These are phyloP conservation scores for Lycium ferocissimum DNA, from an alignment of 257 asterid genomes.

Conservation along the genomic window DNA sequence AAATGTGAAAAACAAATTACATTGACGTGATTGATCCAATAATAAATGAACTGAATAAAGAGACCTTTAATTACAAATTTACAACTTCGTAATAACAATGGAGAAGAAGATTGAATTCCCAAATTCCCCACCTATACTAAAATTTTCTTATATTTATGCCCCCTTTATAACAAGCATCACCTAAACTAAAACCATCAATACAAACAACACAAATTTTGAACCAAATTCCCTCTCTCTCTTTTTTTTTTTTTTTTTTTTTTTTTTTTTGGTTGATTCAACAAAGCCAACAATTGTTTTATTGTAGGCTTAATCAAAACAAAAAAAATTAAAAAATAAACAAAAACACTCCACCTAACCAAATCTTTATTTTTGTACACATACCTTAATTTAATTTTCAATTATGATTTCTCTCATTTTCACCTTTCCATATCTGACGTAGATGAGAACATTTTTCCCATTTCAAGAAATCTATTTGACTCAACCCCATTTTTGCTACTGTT, in stretches of 20 bases:
- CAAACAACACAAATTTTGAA: constrained; percentile 44
- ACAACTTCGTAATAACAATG: not conserved
- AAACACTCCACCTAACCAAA: constrained; percentile 13
- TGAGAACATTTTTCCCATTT: constrained; percentile 40
- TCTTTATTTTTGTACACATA: constrained; percentile 29
- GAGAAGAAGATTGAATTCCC: not conserved
- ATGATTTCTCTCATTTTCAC: constrained; percentile 30
- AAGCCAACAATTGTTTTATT: constrained; percentile 39
- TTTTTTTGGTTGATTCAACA: not conserved
- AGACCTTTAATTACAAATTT: not conserved
- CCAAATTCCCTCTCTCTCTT: not conserved
- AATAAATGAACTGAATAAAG: not conserved
- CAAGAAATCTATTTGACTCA: constrained; percentile 47
- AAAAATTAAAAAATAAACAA: not conserved
- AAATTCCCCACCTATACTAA: not conserved
- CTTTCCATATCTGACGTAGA: constrained; percentile 52
- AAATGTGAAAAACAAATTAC: not conserved
- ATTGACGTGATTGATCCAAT: not conserved
- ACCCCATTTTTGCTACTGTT: constrained; percentile 39
- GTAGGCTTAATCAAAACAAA: constrained; percentile 35
- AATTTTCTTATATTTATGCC: constrained; percentile 18
- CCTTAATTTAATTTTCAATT: not conserved
- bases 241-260: not conserved
- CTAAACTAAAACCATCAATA: constrained; percentile 32
- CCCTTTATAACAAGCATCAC: constrained; percentile 30